phyloP scores from a whole-genome alignment of 768 basidiomycete genomes.

The Tulasnella sp. region DNA sequence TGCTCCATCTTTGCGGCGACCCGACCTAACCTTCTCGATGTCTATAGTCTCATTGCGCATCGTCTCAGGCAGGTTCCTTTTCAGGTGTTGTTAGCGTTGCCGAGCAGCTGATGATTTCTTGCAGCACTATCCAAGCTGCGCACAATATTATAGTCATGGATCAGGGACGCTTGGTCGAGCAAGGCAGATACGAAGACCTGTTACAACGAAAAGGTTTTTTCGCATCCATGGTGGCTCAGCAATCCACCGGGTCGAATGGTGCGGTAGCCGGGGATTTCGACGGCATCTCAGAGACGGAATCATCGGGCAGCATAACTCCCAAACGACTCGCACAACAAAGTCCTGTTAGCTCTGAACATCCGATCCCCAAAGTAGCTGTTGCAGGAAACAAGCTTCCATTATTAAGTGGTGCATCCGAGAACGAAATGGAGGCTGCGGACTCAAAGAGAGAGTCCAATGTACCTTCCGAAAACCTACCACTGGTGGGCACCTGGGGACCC shows the following conservation, averaged over 20 bases:
- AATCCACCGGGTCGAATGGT: neutral
- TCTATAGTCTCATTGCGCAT: neutral
- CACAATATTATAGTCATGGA: conserved; percentile 42
- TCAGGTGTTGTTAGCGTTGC: neutral
- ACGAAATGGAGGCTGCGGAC: neutral
- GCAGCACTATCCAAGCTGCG: conserved; percentile 36
- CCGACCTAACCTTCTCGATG: neutral
- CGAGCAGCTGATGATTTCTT: conserved; percentile 17
- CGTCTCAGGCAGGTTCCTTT: neutral
- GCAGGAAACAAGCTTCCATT: neutral
- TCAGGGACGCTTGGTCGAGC: conserved; percentile 38
- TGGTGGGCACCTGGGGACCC: neutral
- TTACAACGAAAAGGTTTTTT: conserved; percentile 34
- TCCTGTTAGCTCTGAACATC: neutral
- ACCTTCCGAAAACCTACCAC: neutral
- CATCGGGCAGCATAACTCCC: neutral
- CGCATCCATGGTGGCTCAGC: conserved; percentile 6
- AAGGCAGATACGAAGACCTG: conserved; percentile 42
- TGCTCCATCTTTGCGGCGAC: neutral
- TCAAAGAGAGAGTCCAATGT: neutral
- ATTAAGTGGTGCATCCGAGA: neutral
- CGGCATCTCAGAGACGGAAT: neutral
- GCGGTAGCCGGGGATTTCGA: neutral
- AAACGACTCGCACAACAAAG: neutral
- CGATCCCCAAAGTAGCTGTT: neutral